These are phyloP conservation scores for Penicillium sp. DNA, from an alignment of 2,329 filamentous ascomycete genomes.

Conservation along the genomic window DNA sequence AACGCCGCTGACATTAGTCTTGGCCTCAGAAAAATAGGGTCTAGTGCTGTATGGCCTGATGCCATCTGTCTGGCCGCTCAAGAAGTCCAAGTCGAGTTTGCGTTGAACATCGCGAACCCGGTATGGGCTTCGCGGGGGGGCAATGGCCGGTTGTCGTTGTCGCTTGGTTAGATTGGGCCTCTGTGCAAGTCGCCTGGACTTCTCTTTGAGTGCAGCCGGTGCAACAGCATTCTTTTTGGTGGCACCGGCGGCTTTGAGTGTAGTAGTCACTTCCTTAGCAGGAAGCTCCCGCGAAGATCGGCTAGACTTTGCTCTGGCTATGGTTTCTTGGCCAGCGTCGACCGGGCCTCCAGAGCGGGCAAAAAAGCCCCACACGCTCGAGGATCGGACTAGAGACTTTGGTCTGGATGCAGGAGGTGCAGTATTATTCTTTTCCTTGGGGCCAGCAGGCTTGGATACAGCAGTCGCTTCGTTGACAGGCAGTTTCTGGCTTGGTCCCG, in stretches of 20 bases:
- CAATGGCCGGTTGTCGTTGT: not conserved
- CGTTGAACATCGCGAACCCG: not conserved
- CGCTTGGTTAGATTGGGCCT: not conserved
- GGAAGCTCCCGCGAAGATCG: not conserved
- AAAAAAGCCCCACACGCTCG: no score
- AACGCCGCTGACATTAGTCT: not conserved
- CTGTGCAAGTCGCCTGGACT: not conserved
- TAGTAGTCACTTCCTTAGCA: not conserved
- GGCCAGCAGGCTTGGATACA: no score
- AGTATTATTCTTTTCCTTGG: no score
- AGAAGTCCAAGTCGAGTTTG: not conserved
- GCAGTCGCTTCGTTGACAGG: not conserved
- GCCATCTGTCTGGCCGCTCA: not conserved
- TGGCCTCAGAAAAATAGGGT: not conserved
- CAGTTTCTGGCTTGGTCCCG: not conserved
- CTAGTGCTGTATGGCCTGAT: not conserved
- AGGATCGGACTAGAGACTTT: no score
- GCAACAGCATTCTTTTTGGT: not conserved
- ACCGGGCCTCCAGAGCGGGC: no score
- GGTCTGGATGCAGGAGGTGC: no score
- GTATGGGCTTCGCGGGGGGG: not conserved
- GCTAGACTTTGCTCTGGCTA: not conserved
- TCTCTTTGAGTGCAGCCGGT: not conserved
- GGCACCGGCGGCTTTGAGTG: not conserved
- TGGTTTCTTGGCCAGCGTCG: no score